Conservation (phyloP, 768 basidiomycete species). For the Collybia mongolica region DNA sequence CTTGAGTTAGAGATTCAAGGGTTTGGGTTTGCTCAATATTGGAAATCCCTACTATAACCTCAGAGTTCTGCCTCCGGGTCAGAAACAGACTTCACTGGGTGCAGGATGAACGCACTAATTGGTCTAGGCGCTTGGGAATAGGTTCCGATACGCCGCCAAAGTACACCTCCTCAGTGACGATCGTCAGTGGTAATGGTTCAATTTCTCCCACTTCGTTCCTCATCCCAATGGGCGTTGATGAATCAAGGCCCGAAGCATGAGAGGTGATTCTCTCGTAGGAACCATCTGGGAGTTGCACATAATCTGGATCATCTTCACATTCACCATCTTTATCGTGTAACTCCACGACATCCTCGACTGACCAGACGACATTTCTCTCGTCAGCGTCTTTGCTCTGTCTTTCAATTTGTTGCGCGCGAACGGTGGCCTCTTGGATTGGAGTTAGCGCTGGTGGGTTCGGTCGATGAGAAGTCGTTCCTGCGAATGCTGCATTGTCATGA, state of each 20-base stretch:
- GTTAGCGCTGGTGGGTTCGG: constrained; percentile 39
- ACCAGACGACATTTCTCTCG: constrained; percentile 66
- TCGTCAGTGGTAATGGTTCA: constrained; percentile 32
- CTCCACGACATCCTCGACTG: constrained; percentile 50
- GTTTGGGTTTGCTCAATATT: constrained; percentile 48
- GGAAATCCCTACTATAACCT: constrained; percentile 4
- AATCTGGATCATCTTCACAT: constrained; percentile 58
- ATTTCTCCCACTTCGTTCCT: constrained; percentile 56
- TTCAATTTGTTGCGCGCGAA: constrained; percentile 54
- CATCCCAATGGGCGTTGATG: constrained; percentile 52
- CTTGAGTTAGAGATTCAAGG: constrained; percentile 11
- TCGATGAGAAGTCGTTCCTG: constrained; percentile 41
- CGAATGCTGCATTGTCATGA: constrained; percentile 55
- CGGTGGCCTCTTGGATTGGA: constrained; percentile 55
- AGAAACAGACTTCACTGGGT: background rate
- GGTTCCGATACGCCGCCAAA: constrained; percentile 51
- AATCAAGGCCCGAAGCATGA: constrained; percentile 21
- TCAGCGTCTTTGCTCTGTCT: constrained; percentile 63
- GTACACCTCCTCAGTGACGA: constrained; percentile 38
- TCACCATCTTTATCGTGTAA: constrained; percentile 53
- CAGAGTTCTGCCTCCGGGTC: constrained; percentile 9
- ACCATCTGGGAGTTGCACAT: constrained; percentile 33
- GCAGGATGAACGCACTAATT: constrained; percentile 42
- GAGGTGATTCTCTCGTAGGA: constrained; percentile 21
- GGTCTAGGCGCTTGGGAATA: constrained; percentile 52